Percentiles rank a stretch among this genome's conserved stretches.
Evolutionary conservation across 116 monocot species (phyloP).

Genomic region (Dioscorea cayenensis): DNA sequence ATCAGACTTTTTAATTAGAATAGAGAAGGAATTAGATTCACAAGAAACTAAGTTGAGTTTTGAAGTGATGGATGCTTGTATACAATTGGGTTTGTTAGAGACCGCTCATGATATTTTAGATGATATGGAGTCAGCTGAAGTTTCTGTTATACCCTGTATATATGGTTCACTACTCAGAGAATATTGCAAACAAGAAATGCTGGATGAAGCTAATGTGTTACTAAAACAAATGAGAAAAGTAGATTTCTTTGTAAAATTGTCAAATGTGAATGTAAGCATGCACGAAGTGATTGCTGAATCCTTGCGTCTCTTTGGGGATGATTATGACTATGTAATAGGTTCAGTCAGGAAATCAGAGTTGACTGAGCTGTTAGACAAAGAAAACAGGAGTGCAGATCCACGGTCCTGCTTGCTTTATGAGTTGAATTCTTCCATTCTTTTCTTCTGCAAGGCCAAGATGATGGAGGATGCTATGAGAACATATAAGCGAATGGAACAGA

Average conservation of each 20-base stretch:
- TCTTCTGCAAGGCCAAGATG: slow-evolving; percentile 88
- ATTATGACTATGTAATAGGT: neutral
- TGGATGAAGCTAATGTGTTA: slow-evolving; percentile 45
- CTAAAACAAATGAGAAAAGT: slow-evolving; percentile 52
- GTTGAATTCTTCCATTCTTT: slow-evolving; percentile 72
- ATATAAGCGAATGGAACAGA: slow-evolving; percentile 57
- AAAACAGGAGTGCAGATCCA: slow-evolving; percentile 22
- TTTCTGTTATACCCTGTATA: slow-evolving; percentile 15
- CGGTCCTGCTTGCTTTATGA: slow-evolving; percentile 41
- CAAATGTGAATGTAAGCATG: slow-evolving; percentile 19
- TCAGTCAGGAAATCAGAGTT: slow-evolving; percentile 23
- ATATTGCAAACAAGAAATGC: slow-evolving; percentile 36
- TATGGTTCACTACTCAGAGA: slow-evolving; percentile 52
- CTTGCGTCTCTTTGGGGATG: slow-evolving; percentile 7
- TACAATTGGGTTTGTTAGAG: slow-evolving; percentile 73
- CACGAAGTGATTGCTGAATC: slow-evolving; percentile 15
- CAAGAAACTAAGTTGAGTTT: slow-evolving; percentile 24
- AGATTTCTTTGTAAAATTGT: slow-evolving; percentile 18
- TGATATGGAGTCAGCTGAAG: slow-evolving; percentile 45
- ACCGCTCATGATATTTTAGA: slow-evolving; percentile 87
- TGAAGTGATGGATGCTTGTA: slow-evolving; percentile 50
- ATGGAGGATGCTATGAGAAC: slow-evolving; percentile 83
- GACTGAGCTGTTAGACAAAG: slow-evolving; percentile 31
- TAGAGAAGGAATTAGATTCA: slow-evolving; percentile 25
- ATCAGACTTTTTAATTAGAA: slow-evolving; percentile 41